These are phyloP conservation scores for Emericellopsis terricola DNA, from an alignment of 495 filamentous ascomycete species.

Conservation along the genomic window DNA sequence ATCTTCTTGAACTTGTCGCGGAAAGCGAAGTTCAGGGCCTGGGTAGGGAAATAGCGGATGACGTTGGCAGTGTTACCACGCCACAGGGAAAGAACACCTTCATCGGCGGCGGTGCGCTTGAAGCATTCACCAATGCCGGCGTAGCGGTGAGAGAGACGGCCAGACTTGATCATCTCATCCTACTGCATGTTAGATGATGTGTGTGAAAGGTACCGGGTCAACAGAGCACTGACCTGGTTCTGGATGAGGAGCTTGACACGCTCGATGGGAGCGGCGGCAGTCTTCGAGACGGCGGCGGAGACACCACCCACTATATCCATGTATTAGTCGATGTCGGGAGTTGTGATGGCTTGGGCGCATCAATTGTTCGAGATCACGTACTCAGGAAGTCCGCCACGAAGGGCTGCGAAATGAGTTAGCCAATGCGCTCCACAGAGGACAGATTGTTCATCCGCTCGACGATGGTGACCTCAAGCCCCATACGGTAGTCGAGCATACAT, in stretches of 20 bases:
- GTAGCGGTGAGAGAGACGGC: conserved; percentile 97
- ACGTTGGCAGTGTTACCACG: conserved; percentile 99
- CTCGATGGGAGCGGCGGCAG: conserved; percentile 98
- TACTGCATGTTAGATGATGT: too few relatives aligned
- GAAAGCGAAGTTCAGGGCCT: conserved; percentile 99
- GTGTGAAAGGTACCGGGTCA: conserved; percentile 8
- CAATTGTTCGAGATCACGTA: conserved; percentile 48
- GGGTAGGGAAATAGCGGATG: conserved; percentile 99
- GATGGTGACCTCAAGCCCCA: too few relatives aligned
- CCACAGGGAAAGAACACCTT: conserved; percentile 82
- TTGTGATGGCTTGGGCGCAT: conserved; percentile 2
- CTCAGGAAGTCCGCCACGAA: conserved; percentile 94
- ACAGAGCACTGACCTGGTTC: conserved; percentile 71
- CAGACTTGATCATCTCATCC: conserved; percentile 99
- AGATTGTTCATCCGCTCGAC: background rate
- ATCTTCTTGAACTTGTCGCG: conserved; percentile 99
- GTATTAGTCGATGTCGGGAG: conserved; percentile 9
- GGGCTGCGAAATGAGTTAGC: conserved; percentile 16
- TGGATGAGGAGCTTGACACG: conserved; percentile 99
- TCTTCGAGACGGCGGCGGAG: conserved; percentile 99
- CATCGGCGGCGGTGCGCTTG: conserved; percentile 62
- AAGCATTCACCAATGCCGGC: conserved; percentile 90
- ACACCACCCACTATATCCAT: conserved; percentile 84
- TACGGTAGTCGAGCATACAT: too few relatives aligned
- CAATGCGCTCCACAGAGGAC: background rate